Percentiles rank a stretch among this genome's conserved stretches.
These are phyloP conservation scores for Penicillium crystallinum DNA, from an alignment of 495 filamentous ascomycete species.

Conservation along the genomic window DNA sequence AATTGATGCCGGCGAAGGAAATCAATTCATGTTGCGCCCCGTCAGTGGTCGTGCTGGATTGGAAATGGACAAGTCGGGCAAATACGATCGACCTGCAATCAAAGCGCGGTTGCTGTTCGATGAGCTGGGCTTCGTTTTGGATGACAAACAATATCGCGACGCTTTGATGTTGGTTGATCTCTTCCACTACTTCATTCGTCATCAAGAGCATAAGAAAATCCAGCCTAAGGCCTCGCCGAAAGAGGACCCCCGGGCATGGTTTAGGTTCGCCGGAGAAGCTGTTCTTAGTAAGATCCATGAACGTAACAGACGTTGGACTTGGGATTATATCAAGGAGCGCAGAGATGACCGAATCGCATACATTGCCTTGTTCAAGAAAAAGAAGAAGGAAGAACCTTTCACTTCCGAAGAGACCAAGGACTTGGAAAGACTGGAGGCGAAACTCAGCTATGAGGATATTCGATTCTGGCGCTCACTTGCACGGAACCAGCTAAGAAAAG, in stretches of 20 bases:
- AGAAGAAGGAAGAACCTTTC: constrained; percentile 71
- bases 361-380: constrained; percentile 91
- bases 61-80: constrained; percentile 87
- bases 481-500: constrained; percentile 89
- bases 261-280: constrained; percentile 82
- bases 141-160: constrained; percentile 96
- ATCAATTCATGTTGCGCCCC: constrained; percentile 93
- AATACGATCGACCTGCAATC: constrained; percentile 73
- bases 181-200: constrained; percentile 96
- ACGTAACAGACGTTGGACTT: constrained; percentile 82
- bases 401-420: constrained; percentile 64
- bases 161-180: constrained; percentile 95
- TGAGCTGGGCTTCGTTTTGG: constrained; percentile 90
- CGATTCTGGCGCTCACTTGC: constrained; percentile 95
- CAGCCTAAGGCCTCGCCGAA: constrained; percentile 82
- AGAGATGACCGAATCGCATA: constrained; percentile 85
- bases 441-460: constrained; percentile 90
- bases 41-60: constrained; percentile 89
- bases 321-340: constrained; percentile 89
- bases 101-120: constrained; percentile 90
- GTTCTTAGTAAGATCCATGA: constrained; percentile 92
- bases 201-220: constrained; percentile 93
- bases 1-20: constrained; percentile 67
- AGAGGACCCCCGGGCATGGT: constrained; percentile 88
- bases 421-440: constrained; percentile 72